Evolutionary conservation across 495 filamentous ascomycete species (phyloP).

Genomic region (Astrocystis sublimbata): DNA sequence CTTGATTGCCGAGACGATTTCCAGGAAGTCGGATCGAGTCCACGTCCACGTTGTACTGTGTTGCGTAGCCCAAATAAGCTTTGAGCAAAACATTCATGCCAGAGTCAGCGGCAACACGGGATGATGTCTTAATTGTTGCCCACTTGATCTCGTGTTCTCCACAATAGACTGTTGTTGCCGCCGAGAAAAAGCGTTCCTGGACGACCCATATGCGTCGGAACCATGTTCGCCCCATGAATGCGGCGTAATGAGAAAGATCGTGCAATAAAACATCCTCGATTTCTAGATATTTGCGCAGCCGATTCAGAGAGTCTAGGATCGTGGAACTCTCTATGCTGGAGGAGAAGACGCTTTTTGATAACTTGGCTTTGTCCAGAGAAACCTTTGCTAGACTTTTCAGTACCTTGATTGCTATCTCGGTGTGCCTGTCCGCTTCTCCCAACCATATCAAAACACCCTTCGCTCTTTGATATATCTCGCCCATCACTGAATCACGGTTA

Average conservation of each 20-base stretch:
- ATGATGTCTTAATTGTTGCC: conserved; percentile 11
- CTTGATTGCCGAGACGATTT: conserved; percentile 21
- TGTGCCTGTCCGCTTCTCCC: conserved; percentile 3
- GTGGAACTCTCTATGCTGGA: not conserved
- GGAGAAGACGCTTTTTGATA: not conserved
- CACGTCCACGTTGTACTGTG: conserved; percentile 6
- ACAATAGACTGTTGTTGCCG: conserved; percentile 9
- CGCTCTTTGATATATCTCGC: conserved; percentile 27
- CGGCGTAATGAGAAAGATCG: conserved; percentile 1
- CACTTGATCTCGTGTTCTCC: conserved; percentile 12
- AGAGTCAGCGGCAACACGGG: conserved; percentile 15
- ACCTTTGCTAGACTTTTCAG: not conserved
- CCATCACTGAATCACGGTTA: conserved; percentile 24
- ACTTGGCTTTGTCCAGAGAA: not conserved
- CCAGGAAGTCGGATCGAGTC: conserved; percentile 5
- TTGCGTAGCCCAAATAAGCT: conserved; percentile 1
- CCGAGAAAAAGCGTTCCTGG: conserved; percentile 17
- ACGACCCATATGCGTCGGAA: conserved; percentile 13
- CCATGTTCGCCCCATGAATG: conserved; percentile 8
- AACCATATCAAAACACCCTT: conserved; percentile 14
- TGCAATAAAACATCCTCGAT: not conserved
- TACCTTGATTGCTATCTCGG: conserved; percentile 4
- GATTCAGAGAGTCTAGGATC: not conserved
- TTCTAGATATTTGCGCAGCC: not conserved
- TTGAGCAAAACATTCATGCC: conserved; percentile 17